phyloP scores from a whole-genome alignment of 441 rosid species.

The Mallotus repandus region DNA sequence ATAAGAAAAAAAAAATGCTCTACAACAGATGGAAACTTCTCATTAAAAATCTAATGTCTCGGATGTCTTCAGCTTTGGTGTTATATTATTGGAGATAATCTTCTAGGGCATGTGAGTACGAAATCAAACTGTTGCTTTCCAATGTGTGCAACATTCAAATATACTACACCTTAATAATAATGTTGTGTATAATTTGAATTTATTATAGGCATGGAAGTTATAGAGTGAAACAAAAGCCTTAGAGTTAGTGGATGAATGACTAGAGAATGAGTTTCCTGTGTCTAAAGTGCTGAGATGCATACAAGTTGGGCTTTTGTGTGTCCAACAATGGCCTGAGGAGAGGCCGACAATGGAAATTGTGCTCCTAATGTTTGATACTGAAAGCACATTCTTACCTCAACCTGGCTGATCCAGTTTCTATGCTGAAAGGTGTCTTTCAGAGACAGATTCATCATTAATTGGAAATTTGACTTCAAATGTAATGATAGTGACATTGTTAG shows the following conservation, averaged over 20 bases:
- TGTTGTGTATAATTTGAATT: neutral
- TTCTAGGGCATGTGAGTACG: slow-evolving; percentile 43
- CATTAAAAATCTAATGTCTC: slow-evolving; percentile 63
- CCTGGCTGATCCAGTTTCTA: slow-evolving; percentile 13
- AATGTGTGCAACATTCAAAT: neutral
- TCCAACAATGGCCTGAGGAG: slow-evolving; percentile 27
- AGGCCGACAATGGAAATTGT: slow-evolving; percentile 17
- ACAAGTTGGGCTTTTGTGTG: slow-evolving; percentile 47
- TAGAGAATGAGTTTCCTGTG: slow-evolving; percentile 19
- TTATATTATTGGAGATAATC: slow-evolving; percentile 56
- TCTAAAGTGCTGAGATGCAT: slow-evolving; percentile 39
- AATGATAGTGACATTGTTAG: slow-evolving; percentile 14
- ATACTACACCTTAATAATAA: too few relatives aligned
- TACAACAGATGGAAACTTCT: slow-evolving; percentile 65
- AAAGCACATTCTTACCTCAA: slow-evolving; percentile 9
- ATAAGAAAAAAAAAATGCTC: too few relatives aligned
- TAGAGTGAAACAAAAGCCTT: slow-evolving; percentile 36
- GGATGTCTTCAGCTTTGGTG: slow-evolving; percentile 67
- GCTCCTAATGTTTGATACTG: slow-evolving; percentile 16
- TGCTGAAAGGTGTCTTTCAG: slow-evolving; percentile 20
- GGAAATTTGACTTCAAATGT: slow-evolving; percentile 19
- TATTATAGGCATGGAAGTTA: slow-evolving; percentile 45
- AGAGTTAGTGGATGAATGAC: slow-evolving; percentile 33
- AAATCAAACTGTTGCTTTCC: neutral
- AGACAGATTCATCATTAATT: slow-evolving; percentile 15